Conservation (phyloP, 345 rosid genomes). For the Cardamine resedifolia region DNA sequence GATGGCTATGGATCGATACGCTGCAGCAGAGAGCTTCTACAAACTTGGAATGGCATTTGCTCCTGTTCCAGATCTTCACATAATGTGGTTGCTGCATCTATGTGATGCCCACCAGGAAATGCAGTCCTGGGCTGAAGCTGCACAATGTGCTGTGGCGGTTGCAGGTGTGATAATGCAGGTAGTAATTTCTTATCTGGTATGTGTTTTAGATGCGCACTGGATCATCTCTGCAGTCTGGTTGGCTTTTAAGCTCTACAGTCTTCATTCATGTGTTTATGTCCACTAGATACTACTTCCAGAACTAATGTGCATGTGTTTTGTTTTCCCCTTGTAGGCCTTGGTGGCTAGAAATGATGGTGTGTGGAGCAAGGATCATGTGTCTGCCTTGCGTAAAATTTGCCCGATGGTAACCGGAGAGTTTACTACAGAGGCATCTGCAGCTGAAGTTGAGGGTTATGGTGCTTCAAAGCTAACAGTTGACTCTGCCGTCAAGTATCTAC, state of each 20-base stretch:
- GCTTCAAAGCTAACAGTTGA: constrained; percentile 99
- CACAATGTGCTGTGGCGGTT: constrained; percentile 93
- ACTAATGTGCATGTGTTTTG: constrained; percentile 6
- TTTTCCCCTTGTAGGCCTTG: constrained; percentile 61
- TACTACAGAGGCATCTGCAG: constrained; percentile 91
- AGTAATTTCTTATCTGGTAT: constrained; percentile 13
- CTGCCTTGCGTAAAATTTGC: constrained; percentile 85
- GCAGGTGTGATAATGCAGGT: constrained; percentile 98
- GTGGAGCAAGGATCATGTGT: constrained; percentile 93
- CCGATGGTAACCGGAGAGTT: constrained; percentile 95
- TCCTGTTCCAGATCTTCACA: constrained; percentile 99
- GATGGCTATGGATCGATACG: constrained; percentile 91
- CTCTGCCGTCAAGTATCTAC: constrained; percentile 96
- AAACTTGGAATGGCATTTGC: constrained; percentile 99
- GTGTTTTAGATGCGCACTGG: neutral
- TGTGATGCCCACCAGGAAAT: constrained; percentile 99
- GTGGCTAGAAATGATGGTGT: constrained; percentile 97
- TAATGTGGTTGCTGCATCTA: constrained; percentile 97
- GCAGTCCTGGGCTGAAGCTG: constrained; percentile 99
- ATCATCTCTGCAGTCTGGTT: constrained; percentile 18
- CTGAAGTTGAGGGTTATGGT: constrained; percentile 99
- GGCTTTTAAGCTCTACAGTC: neutral
- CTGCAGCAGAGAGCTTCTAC: constrained; percentile 95
- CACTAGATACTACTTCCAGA: neutral
- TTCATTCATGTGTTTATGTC: neutral